Evolutionary conservation across 2,329 filamentous ascomycete species (phyloP).

Genomic region (Cordyceps cicadae): DNA sequence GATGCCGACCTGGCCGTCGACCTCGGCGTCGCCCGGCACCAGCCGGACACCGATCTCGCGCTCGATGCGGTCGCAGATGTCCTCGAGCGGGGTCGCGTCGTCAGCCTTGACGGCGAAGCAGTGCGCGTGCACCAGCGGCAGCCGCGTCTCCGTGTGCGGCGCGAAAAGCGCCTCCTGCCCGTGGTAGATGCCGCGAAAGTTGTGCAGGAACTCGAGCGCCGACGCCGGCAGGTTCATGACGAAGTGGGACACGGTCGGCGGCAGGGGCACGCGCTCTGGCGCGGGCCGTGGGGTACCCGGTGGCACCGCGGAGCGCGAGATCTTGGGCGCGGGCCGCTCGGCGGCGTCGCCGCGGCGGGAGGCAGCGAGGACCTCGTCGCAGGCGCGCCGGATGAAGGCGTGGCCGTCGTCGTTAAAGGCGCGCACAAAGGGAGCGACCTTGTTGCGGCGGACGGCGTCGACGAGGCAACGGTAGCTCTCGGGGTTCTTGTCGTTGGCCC

Average conservation of each 20-base stretch:
- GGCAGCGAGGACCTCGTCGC: slow-evolving; percentile 49
- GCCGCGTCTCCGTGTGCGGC: slow-evolving; percentile 46
- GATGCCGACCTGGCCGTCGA: slow-evolving; percentile 45
- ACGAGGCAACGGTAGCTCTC: slow-evolving; percentile 69
- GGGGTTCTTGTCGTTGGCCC: slow-evolving; percentile 95
- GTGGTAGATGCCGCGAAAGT: slow-evolving; percentile 65
- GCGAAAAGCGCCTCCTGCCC: slow-evolving; percentile 58
- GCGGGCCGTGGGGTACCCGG: slow-evolving; percentile 24
- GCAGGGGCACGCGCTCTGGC: slow-evolving; percentile 44
- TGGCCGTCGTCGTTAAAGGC: slow-evolving; percentile 77
- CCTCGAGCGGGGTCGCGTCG: slow-evolving; percentile 55
- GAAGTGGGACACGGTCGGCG: slow-evolving; percentile 78
- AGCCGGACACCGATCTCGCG: slow-evolving; percentile 33
- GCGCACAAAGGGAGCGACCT: slow-evolving; percentile 65
- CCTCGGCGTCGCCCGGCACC: slow-evolving; percentile 35
- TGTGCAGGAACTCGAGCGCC: slow-evolving; percentile 71
- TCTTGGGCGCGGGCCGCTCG: slow-evolving; percentile 36
- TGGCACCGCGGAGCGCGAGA: slow-evolving; percentile 23
- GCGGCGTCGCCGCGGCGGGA: slow-evolving; percentile 44
- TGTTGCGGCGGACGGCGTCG: slow-evolving; percentile 67
- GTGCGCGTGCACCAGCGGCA: slow-evolving; percentile 88
- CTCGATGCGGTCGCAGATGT: slow-evolving; percentile 35
- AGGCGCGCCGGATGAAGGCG: slow-evolving; percentile 66
- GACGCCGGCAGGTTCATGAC: slow-evolving; percentile 96
- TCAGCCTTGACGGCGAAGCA: slow-evolving; percentile 83